These are phyloP conservation scores for Nakazawaea holstii DNA, from an alignment of 805 yeast genomes.

Conservation along the genomic window DNA sequence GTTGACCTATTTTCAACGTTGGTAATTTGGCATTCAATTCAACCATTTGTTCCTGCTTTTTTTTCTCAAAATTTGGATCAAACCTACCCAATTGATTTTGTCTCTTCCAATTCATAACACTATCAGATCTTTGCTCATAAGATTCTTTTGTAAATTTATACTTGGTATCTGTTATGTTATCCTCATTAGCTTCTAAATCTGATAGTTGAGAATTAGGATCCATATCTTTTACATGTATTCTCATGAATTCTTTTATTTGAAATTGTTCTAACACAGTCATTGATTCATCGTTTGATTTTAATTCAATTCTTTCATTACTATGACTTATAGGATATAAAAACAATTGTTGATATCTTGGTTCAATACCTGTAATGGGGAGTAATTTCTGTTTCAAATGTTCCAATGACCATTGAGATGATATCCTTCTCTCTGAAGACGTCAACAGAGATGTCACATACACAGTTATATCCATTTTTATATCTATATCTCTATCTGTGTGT, in stretches of 20 bases:
- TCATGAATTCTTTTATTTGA: constrained; percentile 32
- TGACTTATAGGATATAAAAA: constrained; percentile 36
- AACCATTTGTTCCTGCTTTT: constrained; percentile 18
- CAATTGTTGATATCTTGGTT: constrained; percentile 49
- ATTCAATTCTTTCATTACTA: constrained; percentile 29
- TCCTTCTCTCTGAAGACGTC: constrained; percentile 64
- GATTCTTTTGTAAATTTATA: constrained; percentile 52
- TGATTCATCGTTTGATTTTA: constrained; percentile 16
- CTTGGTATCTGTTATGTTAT: constrained; percentile 28
- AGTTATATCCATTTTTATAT: constrained; percentile 32
- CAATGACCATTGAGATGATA: constrained; percentile 59
- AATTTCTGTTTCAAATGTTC: constrained; percentile 45
- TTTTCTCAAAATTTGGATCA: constrained; percentile 41
- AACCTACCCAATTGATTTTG: constrained; percentile 66
- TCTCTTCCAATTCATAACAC: constrained; percentile 77
- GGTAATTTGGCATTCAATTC: constrained; percentile 26
- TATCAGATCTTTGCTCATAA: constrained; percentile 52
- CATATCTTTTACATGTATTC: constrained; percentile 55
- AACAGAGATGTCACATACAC: constrained; percentile 58
- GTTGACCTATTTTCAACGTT: constrained; percentile 37
- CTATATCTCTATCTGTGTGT: background rate
- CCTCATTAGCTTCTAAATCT: constrained; percentile 21
- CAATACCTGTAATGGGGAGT: constrained; percentile 72
- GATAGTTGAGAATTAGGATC: constrained; percentile 46
- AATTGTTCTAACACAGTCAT: constrained; percentile 20